Evolutionary conservation across 1,284 basidiomycete genomes (phyloP).

Genomic region (Naganishia liquefaciens): DNA sequence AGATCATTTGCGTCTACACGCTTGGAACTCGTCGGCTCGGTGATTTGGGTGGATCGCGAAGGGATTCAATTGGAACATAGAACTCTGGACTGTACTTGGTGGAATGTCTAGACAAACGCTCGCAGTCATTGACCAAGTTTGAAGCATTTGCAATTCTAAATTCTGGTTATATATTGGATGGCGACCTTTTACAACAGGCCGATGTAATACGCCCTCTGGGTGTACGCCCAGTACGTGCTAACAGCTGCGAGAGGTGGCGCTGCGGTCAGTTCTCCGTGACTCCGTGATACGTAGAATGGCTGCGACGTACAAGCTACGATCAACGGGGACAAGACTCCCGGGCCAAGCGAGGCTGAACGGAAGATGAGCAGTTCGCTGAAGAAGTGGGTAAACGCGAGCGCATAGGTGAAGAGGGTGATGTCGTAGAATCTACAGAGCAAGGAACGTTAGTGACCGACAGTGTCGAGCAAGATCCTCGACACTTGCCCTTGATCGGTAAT

Average conservation of each 20-base stretch:
- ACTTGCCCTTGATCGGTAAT: conserved; percentile 74
- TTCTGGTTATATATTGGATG: too few species aligned
- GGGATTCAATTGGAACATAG: too few species aligned
- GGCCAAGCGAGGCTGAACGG: conserved; percentile 68
- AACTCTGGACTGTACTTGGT: too few species aligned
- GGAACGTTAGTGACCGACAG: not conserved
- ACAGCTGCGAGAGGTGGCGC: not conserved
- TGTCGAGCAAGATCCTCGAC: not conserved
- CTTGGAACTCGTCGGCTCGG: not conserved
- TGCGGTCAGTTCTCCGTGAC: not conserved
- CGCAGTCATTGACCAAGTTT: too few species aligned
- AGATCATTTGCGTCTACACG: not conserved
- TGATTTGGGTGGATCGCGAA: too few species aligned
- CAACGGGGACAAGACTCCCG: conserved; percentile 72
- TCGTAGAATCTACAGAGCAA: conserved; percentile 73
- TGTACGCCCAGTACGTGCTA: conserved; percentile 23
- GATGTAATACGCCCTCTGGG: conserved; percentile 19
- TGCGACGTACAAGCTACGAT: conserved; percentile 76
- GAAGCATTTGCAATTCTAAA: too few species aligned
- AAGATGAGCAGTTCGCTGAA: conserved; percentile 81
- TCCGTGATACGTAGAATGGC: not conserved
- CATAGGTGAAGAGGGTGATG: conserved; percentile 80
- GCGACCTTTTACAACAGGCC: conserved; percentile 9
- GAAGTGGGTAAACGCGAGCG: conserved; percentile 88
- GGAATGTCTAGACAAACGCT: too few species aligned